A percentile compares a stretch with the other conserved stretches of the same genome.
phyloP scores from a whole-genome alignment of 768 basidiomycete species.

The Mycena alexandri region DNA sequence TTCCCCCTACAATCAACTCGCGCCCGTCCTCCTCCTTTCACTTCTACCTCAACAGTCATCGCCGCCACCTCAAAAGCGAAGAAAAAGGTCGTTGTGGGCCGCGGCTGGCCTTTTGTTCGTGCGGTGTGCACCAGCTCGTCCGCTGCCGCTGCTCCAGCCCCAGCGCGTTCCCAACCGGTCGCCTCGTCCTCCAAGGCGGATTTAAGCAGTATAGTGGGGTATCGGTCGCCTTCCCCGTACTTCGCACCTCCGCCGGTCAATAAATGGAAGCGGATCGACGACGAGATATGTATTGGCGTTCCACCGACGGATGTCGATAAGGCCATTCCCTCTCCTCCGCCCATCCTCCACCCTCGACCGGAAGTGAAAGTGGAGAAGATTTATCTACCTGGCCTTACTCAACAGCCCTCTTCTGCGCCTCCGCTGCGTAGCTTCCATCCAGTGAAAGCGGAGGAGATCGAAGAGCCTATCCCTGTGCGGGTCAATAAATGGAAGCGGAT shows the following conservation, averaged over 20 bases:
- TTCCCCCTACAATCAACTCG: conserved; percentile 6
- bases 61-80: conserved; percentile 35
- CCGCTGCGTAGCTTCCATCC: no score
- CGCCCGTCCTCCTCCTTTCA: background rate
- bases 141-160: background rate
- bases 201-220: conserved; percentile 22
- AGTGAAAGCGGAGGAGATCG: no score
- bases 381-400: no score
- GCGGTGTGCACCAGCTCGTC: background rate
- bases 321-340: background rate
- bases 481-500: conserved; percentile 51
- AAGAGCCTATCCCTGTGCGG: no score
- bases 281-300: conserved; percentile 25
- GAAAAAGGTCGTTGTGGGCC: conserved; percentile 30
- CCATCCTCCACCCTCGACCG: no score
- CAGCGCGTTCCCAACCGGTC: background rate
- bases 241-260: conserved; percentile 34
- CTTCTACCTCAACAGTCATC: no score
- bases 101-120: conserved; percentile 25
- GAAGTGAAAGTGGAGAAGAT: no score
- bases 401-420: no score
- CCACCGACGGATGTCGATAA: conserved; percentile 31
- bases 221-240: conserved; percentile 14
- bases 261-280: conserved; percentile 51
- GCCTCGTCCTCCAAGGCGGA: background rate